These are phyloP conservation scores for Solanum appendiculatum DNA, from an alignment of 257 asterid genomes.

Conservation along the genomic window DNA sequence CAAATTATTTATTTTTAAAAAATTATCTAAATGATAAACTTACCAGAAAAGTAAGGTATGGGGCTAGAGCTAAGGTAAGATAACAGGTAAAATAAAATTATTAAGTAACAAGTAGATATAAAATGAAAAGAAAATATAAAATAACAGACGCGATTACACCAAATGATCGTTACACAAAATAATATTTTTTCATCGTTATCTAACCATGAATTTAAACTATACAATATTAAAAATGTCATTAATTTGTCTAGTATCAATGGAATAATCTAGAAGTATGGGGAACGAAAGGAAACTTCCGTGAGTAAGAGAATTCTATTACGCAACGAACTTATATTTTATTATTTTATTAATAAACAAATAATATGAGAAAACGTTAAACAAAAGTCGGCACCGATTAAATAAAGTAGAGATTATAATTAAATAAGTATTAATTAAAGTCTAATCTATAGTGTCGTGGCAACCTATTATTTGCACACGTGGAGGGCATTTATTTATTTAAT, in stretches of 20 bases:
- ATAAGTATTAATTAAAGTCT: not conserved
- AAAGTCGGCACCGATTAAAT: not conserved
- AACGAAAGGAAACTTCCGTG: not conserved
- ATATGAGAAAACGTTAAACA: not conserved
- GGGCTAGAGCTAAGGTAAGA: too few relatives aligned
- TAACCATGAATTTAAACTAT: too few relatives aligned
- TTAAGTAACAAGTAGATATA: too few relatives aligned
- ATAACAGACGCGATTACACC: fast-evolving
- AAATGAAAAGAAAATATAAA: too few relatives aligned
- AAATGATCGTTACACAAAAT: too few relatives aligned
- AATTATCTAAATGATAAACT: not conserved
- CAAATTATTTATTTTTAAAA: not conserved
- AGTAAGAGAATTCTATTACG: not conserved
- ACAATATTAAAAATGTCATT: too few relatives aligned
- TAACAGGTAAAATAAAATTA: too few relatives aligned
- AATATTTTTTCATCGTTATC: fast-evolving
- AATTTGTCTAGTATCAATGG: not conserved
- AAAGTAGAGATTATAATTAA: not conserved
- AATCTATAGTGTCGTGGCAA: not conserved
- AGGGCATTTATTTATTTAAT: not conserved
- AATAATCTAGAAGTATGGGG: not conserved
- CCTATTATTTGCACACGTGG: not conserved
- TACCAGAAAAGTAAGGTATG: too few relatives aligned
- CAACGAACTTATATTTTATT: not conserved
- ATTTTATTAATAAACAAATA: not conserved